Evolutionary conservation across 768 basidiomycete genomes (phyloP), one percentile per base, ranked within the genome.

Genomic region (Calocybe indica): DNA sequence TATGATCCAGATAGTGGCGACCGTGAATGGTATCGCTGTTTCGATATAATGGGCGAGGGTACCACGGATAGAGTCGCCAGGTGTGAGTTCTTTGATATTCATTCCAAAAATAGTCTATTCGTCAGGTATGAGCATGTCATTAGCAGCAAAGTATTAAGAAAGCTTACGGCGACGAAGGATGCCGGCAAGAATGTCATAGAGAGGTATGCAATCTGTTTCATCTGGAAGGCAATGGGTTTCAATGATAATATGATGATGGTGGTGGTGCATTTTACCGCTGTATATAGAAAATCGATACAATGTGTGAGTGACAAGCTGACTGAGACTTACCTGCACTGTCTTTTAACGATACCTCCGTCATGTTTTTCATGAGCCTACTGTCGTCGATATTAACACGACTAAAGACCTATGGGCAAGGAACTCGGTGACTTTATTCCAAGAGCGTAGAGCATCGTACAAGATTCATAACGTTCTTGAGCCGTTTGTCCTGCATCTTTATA

Each of bases 161-260:
- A 28, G 47, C 71, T 40, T 57, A 76, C 75, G 47, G 78, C 71
- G 15, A 67, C 62, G 46, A 82, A 77, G 8, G 75, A 74, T 0
- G 78, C 76, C 2, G 82, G 82, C 4, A 83, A 63, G 60, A 82
- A 83, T 13, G 79, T 54, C 79, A 83, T 82, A 1, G 77, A 76
- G 7, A 83, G 64, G 53, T 82, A 83, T 0, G 80, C 74, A 39
- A 83, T 75, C 60, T 82, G 75, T 46, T 73, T 76, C 75, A 76
- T 78, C 69, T 71, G 31, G 7, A 33, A 33, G 22, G 34, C 2
- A 34, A 29, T n/a, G 30, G 2, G 28, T 31, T 22, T 54, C 2
- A 53, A 48, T 32, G 14, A 43, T 15, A 2, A 36, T 12, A 4
- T n/a, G 8, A 38, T n/a, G 9, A 41, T 13, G 29, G 22, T 7